These are phyloP conservation scores for Trametes cubensis DNA, from an alignment of 768 basidiomycete genomes.

Conservation along the genomic window DNA sequence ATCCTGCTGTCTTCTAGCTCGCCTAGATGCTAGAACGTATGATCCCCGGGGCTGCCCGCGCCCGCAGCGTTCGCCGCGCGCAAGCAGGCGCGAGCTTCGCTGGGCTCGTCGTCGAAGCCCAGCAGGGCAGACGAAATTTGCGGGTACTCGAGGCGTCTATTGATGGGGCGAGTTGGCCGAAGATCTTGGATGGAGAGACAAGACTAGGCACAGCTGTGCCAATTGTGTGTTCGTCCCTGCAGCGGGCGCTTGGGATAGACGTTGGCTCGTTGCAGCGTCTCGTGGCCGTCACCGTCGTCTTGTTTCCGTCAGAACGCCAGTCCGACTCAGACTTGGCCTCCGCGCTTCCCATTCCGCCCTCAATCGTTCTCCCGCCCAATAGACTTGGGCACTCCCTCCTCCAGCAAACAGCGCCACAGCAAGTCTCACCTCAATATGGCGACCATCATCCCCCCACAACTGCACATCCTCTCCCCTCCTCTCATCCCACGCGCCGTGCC, in stretches of 20 bases:
- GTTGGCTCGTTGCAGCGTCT: background rate
- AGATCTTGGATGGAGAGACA: too few relatives aligned
- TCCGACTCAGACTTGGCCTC: background rate
- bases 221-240: background rate
- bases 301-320: constrained; percentile 8
- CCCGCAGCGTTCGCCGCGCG: background rate
- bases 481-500: background rate
- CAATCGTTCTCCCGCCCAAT: constrained; percentile 9
- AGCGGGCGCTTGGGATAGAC: too few relatives aligned
- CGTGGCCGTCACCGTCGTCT: background rate
- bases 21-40: too few relatives aligned
- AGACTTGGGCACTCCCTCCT: constrained; percentile 1
- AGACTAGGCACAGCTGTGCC: constrained; percentile 2
- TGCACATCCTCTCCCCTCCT: background rate
- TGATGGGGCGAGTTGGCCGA: too few relatives aligned
- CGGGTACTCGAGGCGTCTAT: too few relatives aligned
- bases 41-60: background rate
- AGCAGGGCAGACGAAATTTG: too few relatives aligned
- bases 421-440: constrained; percentile 18
- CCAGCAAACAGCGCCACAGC: background rate
- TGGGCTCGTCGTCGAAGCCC: background rate
- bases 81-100: background rate
- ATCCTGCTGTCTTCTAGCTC: too few relatives aligned
- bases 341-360: background rate
- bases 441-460: constrained; percentile 12